These are phyloP conservation scores for Letharia columbiana DNA, from an alignment of 495 filamentous ascomycete genomes.

Conservation along the genomic window DNA sequence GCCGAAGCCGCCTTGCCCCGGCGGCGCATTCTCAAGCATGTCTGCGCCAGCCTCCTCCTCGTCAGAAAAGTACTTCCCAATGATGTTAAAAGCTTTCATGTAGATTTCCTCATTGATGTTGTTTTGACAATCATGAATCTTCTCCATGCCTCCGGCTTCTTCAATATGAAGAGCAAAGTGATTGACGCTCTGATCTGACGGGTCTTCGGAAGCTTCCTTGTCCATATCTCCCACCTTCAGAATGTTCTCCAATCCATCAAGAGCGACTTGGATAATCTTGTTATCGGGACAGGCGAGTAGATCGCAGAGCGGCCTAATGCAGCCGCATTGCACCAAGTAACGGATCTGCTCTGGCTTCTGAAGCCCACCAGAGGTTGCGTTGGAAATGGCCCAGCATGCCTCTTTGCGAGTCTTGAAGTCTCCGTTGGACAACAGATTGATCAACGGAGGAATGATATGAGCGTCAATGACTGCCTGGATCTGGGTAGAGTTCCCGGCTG, in stretches of 20 bases:
- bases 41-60: slow-evolving; percentile 83
- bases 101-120: slow-evolving; percentile 99
- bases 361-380: slow-evolving; percentile 93
- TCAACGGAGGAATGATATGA: slow-evolving; percentile 90
- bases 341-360: slow-evolving; percentile 98
- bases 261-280: slow-evolving; percentile 99
- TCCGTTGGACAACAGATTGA: slow-evolving; percentile 89
- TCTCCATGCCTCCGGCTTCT: slow-evolving; percentile 98
- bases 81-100: slow-evolving; percentile 99
- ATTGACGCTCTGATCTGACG: slow-evolving; percentile 73
- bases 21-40: slow-evolving; percentile 58
- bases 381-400: slow-evolving; percentile 99
- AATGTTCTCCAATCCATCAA: slow-evolving; percentile 98
- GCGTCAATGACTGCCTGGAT: slow-evolving; percentile 97
- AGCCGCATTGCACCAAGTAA: slow-evolving; percentile 84
- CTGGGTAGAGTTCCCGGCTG: slow-evolving; percentile 93
- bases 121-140: slow-evolving; percentile 99
- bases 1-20: slow-evolving; percentile 64
- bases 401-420: slow-evolving; percentile 99
- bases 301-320: slow-evolving; percentile 96
- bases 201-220: slow-evolving; percentile 68
- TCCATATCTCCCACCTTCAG: slow-evolving; percentile 99
- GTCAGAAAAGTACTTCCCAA: slow-evolving; percentile 99
- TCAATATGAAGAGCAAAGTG: slow-evolving; percentile 97
- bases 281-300: slow-evolving; percentile 96